Evolutionary conservation across 2,329 filamentous ascomycete genomes (phyloP).

Genomic region (Curvularia eragrostidis): DNA sequence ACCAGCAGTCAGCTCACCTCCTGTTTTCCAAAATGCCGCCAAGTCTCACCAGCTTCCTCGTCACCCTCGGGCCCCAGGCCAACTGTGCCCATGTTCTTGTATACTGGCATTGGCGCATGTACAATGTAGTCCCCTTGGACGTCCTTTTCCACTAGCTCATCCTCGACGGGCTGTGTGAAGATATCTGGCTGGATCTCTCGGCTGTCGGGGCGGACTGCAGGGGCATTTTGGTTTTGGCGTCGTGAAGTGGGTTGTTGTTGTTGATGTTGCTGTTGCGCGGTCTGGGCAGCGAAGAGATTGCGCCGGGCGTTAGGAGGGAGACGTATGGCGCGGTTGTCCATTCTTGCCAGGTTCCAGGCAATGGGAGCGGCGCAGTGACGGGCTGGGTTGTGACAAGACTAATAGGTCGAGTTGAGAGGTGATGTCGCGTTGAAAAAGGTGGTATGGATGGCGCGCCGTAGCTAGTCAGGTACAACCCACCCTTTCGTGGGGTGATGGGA

Average conservation of each 20-base stretch:
- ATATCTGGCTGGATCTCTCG: constrained; percentile 20
- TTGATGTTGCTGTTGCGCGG: constrained; percentile 29
- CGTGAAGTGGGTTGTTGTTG: constrained; percentile 30
- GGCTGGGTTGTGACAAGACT: not conserved
- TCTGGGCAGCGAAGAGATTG: constrained; percentile 36
- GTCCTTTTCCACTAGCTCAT: constrained; percentile 59
- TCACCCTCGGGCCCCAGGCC: constrained; percentile 28
- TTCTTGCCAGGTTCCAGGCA: constrained; percentile 10
- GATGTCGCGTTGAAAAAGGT: constrained; percentile 7
- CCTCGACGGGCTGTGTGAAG: constrained; percentile 30
- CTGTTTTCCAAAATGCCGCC: too few species aligned
- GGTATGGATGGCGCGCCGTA: constrained; percentile 17
- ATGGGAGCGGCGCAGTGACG: not conserved
- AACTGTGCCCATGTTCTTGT: constrained; percentile 33
- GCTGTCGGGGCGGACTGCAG: constrained; percentile 31
- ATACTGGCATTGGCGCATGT: constrained; percentile 33
- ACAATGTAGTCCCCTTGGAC: constrained; percentile 57
- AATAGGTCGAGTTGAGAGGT: constrained; percentile 8
- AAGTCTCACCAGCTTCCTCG: constrained; percentile 41
- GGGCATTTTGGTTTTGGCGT: constrained; percentile 29
- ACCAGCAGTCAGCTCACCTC: not conserved
- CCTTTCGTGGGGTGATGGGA: not conserved
- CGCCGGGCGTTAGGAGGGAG: constrained; percentile 37
- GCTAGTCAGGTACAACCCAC: constrained; percentile 16
- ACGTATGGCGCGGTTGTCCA: constrained; percentile 35